Evolutionary conservation across 306 rosid genomes (phyloP).

Genomic region (Mimosa bimucronata): DNA sequence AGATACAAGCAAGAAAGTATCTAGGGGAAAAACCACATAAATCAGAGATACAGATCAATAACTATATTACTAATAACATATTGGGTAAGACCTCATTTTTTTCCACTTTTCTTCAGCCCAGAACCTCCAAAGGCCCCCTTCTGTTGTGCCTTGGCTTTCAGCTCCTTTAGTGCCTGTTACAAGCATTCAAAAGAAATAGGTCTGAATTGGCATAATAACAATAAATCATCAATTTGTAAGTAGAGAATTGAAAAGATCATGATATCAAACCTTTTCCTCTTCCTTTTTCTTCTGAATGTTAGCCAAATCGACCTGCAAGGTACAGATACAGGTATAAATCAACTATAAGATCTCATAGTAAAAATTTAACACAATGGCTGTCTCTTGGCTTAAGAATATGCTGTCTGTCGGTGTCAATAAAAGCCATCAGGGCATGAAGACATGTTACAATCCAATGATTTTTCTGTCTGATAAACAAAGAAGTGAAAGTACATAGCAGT

Average conservation of each 20-base stretch:
- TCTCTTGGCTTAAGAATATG: background rate
- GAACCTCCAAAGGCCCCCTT: slow-evolving; percentile 81
- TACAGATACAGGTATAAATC: background rate
- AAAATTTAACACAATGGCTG: background rate
- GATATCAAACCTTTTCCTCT: slow-evolving; percentile 77
- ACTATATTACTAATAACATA: background rate
- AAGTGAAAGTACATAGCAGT: background rate
- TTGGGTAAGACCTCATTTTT: slow-evolving; percentile 53
- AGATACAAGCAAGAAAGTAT: slow-evolving; percentile 31
- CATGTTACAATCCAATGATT: background rate
- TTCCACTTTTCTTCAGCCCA: slow-evolving; percentile 92
- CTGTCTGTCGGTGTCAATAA: background rate
- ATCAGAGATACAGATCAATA: slow-evolving; percentile 40
- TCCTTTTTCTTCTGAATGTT: slow-evolving; percentile 94
- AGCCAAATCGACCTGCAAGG: slow-evolving; percentile 73
- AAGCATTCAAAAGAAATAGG: slow-evolving; percentile 10
- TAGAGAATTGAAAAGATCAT: background rate
- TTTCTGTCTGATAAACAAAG: background rate
- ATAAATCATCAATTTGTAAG: background rate
- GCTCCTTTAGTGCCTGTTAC: slow-evolving; percentile 78
- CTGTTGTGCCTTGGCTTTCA: slow-evolving; percentile 78
- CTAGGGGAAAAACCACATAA: slow-evolving; percentile 30
- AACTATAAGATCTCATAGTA: slow-evolving; percentile 3
- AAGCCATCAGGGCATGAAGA: background rate
- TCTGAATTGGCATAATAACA: background rate